phyloP scores from a whole-genome alignment of 139 green algal species.

The Yamagishiella unicocca region DNA sequence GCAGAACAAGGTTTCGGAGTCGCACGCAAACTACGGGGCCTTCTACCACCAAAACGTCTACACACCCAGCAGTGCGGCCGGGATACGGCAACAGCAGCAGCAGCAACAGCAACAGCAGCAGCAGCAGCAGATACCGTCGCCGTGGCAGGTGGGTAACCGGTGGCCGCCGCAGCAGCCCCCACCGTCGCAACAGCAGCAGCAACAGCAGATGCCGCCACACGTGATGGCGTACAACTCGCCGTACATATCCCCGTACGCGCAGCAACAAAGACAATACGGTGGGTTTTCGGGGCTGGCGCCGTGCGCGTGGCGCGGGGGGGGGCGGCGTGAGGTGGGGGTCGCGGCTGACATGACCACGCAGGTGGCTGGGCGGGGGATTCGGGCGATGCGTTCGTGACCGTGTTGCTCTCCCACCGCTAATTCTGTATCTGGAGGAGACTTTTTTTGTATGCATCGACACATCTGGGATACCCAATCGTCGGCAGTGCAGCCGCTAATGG shows the following conservation, averaged over 20 bases:
- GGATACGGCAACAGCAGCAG: not conserved
- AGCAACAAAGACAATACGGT: conserved; percentile 9
- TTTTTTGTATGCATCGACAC: no score
- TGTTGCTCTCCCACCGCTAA: no score
- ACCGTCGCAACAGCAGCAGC: not conserved
- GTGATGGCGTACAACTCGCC: conserved; percentile 14
- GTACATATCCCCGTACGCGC: conserved; percentile 22
- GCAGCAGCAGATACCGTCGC: not conserved
- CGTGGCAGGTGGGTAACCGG: conserved; percentile 21
- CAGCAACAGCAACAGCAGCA: conserved; percentile 11
- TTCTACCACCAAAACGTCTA: conserved; percentile 58
- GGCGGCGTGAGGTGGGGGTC: no score
- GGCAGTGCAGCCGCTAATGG: no score
- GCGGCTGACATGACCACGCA: no score
- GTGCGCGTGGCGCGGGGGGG: no score
- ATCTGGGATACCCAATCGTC: no score
- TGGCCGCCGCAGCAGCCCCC: conserved; percentile 19
- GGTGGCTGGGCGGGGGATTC: no score
- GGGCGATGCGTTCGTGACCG: no score
- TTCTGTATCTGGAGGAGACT: no score
- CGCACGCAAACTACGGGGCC: conserved; percentile 62
- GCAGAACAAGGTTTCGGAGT: conserved; percentile 40
- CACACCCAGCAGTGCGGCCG: not conserved
- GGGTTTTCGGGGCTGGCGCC: no score
- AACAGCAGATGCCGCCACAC: not conserved